phyloP scores from a whole-genome alignment of 78 protist species.

The Dictyostelium capitatum region DNA sequence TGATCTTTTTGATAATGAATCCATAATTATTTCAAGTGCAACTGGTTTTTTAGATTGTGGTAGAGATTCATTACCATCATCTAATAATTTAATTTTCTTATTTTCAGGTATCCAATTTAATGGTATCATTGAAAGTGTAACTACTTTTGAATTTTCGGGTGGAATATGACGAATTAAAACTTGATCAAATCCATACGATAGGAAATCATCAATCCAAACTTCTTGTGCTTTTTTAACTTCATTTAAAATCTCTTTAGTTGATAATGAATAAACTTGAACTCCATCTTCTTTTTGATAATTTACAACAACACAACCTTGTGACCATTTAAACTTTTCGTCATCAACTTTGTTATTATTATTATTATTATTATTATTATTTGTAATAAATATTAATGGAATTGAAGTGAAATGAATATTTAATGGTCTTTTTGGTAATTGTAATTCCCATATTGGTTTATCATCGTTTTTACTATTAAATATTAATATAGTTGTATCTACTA shows the following conservation, averaged over 20 bases:
- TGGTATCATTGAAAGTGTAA: conserved; percentile 25
- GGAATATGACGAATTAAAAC: conserved; percentile 29
- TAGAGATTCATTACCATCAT: not conserved
- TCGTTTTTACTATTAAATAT: not conserved
- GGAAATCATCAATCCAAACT: conserved; percentile 39
- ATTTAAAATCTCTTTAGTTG: conserved; percentile 21
- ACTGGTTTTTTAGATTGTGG: not conserved
- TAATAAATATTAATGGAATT: not conserved
- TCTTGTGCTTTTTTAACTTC: conserved; percentile 1
- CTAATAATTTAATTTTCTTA: not conserved
- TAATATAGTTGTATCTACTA: not conserved
- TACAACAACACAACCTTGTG: conserved; percentile 25
- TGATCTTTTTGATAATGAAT: conserved; percentile 24
- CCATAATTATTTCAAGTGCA: not conserved
- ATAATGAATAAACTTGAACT: conserved; percentile 25
- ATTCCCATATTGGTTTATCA: not conserved
- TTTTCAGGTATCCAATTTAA: not conserved
- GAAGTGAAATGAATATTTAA: conserved; percentile 1
- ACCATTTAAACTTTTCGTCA: conserved; percentile 8
- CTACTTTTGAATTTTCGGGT: not conserved
- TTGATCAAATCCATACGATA: conserved; percentile 34
- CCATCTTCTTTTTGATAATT: not conserved
- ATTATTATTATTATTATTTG: not conserved
- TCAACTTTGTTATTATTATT: not conserved
- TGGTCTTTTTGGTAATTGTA: not conserved